Base-by-base conservation (phyloP, 2,329 filamentous ascomycete genomes). In the Sporothrix luriei region DNA sequence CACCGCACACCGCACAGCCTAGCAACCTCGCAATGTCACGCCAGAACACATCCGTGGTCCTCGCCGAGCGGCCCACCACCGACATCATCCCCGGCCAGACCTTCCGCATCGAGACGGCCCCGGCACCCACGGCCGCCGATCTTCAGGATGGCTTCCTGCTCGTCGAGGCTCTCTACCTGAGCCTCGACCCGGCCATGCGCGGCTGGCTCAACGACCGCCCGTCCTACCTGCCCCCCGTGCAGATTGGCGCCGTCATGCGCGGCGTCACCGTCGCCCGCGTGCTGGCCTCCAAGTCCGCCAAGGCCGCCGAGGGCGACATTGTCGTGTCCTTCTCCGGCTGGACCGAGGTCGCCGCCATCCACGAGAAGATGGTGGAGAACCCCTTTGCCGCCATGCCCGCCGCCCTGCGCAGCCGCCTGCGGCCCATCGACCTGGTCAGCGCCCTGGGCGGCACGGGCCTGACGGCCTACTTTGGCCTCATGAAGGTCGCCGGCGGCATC, bases 401-500 rank as follows among this genome's bases (percentile, higher is more conserved):
- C 1, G 48, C 33, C 14, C 48, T 67, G 33, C 64, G 61, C 61
- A 19, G 19, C 57, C 24, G 40, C 43, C 68, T 77, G 10, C 87
- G 55, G 54, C 24, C 59, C 14, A 70, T 85, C 1, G 87, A 89
- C 76, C 80, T 84, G 3, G 78, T 87, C 69, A 82, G 83, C 24
- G 81, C 84, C 29, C 78, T 83, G 24, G 88, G 88, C 5, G 81
- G 84, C 78, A 89, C 88, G 0, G 88, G 87, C 0, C 74, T 90
- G 68, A 91, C 88, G 0, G 88, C 88, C 0, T 90, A 90, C 76
- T 90, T 90, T 73, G 88, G 88, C 2, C 82, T 90, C 74, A 77
- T 85, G 67, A 86, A 90, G 54, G 82, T 91, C 11, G 90, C 73
- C 59, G 66, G 68, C n/a, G 69, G 62, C 57, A 69, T 74, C 73